Base-by-base conservation (phyloP, 345 rosid species). In the Pseudoturritis turrita region DNA sequence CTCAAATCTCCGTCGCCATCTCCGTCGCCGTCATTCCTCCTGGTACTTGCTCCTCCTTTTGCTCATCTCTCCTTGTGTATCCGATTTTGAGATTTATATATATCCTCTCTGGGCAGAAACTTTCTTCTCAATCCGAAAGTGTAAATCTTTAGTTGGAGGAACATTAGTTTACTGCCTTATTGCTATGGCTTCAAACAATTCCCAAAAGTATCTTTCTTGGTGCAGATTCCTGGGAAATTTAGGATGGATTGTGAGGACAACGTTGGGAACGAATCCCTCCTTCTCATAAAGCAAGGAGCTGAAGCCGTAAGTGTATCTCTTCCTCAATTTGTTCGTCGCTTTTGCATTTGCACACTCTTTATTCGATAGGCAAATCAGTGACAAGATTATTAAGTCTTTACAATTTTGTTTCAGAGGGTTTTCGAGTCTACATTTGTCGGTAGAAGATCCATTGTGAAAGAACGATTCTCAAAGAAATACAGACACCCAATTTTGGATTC, bases 401-500 rank as follows among this genome's bases (percentile, higher is more conserved):
- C 46, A 2, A 4, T 73, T 23, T 28, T 55, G 6, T 69, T 77
- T 54, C 81, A 96, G 99, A 86, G 91, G 43, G 89, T 96, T 66
- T 96, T 90, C 26, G 95, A 87, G 75, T 87, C 92, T 7, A 74
- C 62, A 14, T 96, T 96, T 78, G 91, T 81, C 12, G 97, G 95
- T 59, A 90, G 85, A 76, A 83, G 72, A 69, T 92, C 84, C 15
- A 70, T 92, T 3, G 67, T 96, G 50, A 96, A 96, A 81, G 97
- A 92, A 55, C 83, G 98, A 1, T 96, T 96, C 84, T 88, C 99
- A 0, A 96, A 96, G 86, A 90, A 92, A 80, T 96, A 92, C 77
- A 79, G 99, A 77, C 99, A 92, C 68, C 99, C 99, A 7, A 44
- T 84, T 70, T 61, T 96, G 78, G 97, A 96, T 84, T 76, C 88